Evolutionary conservation across 164 flowering plant genomes (phyloP).

Genomic region (Aristolochia californica): DNA sequence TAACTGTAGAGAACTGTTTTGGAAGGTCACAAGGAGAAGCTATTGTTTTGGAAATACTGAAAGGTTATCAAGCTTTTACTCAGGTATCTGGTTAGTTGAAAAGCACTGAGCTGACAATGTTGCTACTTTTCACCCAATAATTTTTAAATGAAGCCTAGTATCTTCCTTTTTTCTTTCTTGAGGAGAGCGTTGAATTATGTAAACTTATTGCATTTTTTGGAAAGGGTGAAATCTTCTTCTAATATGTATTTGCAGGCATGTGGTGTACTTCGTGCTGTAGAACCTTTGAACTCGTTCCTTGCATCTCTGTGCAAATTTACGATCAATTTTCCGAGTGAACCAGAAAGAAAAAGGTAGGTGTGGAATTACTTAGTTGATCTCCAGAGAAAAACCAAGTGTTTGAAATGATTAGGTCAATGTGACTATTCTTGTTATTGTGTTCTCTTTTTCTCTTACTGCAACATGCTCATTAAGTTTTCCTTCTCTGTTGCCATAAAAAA

Average conservation of each 20-base stretch:
- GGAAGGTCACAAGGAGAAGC: slow-evolving; percentile 98
- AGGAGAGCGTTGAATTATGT: not conserved
- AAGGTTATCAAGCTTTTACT: slow-evolving; percentile 97
- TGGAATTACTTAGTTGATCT: not conserved
- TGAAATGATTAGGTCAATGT: slow-evolving; percentile 2
- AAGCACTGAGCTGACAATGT: not conserved
- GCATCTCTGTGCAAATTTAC: slow-evolving; percentile 99
- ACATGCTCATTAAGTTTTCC: no score
- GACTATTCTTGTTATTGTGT: not conserved
- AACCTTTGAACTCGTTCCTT: slow-evolving; percentile 86
- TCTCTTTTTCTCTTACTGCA: no score
- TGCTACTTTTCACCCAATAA: not conserved
- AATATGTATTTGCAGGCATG: slow-evolving; percentile 54
- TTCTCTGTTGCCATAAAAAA: no score
- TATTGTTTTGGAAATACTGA: slow-evolving; percentile 82
- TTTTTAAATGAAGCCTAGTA: not conserved
- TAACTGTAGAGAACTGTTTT: slow-evolving; percentile 5
- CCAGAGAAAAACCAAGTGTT: not conserved
- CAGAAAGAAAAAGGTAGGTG: slow-evolving; percentile 68
- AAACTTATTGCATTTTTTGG: not conserved
- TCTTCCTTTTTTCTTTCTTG: not conserved
- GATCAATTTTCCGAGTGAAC: slow-evolving; percentile 60
- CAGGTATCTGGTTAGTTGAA: slow-evolving; percentile 43
- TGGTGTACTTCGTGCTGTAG: slow-evolving; percentile 87
- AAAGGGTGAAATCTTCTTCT: slow-evolving; percentile 4